Evolutionary conservation across 768 basidiomycete genomes (phyloP), one percentile per base, ranked within the genome.

Genomic region (Serpula lacrymans): DNA sequence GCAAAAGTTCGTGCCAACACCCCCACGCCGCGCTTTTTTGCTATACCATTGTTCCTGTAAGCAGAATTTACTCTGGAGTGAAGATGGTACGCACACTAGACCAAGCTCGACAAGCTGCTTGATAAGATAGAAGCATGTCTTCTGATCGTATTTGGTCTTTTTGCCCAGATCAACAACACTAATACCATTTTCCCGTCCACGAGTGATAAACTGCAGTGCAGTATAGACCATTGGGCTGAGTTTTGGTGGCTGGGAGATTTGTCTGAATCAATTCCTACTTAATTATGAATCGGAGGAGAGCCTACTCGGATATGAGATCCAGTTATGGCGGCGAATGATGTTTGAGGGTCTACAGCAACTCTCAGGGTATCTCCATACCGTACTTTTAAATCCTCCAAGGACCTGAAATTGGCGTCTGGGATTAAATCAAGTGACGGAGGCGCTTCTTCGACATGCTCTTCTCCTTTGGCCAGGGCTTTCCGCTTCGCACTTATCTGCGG

Each of bases 51-150:
- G n/a, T n/a, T 39, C 26, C 29, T 32, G 39, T 1, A 47, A 36
- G 6, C 20, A 47, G 10, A n/a, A 12, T 38, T 4, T 34, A 25
- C 13, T n/a, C 24, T 12, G 1, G 24, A 25, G 28, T 10, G 32
- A 42, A 38, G 18, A 33, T 27, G 21, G 13, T 13, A 49, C 82
- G 39, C 70, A 87, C 86, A 92, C 76, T 28, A 88, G 68, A 52
- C 77, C 80, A 39, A 94, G 68, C 37, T 83, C 80, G 2, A 82
- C 70, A 13, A 94, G 68, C 49, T 88, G 81, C 49, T 80, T 78
- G 42, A 90, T 77, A 43, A 91, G 77, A 62, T 94, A 93, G 58
- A 88, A 89, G 48, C 88, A 88, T 2, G 87, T 86, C 62, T 92
- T 93, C 56, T 88, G 88, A 55, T 92, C 90, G 53, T 94, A 91